phyloP scores from a whole-genome alignment of 176 grass and related monocot species.

The Eremochloa ophiuroides region DNA sequence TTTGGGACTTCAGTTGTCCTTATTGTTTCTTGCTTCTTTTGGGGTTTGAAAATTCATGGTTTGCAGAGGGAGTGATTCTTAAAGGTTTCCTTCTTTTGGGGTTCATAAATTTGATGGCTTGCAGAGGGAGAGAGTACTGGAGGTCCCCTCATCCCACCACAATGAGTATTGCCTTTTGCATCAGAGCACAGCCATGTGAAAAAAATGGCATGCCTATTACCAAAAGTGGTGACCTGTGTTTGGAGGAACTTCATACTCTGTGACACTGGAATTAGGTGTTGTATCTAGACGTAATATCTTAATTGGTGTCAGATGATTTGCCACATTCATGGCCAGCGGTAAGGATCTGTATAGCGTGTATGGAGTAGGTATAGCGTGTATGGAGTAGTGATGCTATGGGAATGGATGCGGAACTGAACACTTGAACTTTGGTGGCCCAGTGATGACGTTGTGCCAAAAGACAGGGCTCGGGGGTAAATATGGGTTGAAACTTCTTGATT shows the following conservation, averaged over 20 bases:
- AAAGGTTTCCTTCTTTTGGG: background rate
- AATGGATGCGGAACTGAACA: background rate
- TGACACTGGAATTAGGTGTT: background rate
- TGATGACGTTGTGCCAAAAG: background rate
- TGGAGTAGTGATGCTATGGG: background rate
- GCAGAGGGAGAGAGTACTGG: background rate
- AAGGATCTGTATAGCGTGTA: background rate
- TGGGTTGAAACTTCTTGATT: background rate
- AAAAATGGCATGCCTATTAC: background rate
- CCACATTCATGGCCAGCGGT: background rate
- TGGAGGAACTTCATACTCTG: background rate
- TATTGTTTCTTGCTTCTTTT: background rate
- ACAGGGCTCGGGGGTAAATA: background rate
- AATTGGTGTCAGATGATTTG: constrained; percentile 11
- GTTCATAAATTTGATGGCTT: background rate
- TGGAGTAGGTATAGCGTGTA: background rate
- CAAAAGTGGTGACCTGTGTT: background rate
- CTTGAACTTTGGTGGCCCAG: background rate
- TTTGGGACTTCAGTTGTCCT: background rate
- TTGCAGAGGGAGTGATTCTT: background rate
- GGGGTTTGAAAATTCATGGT: background rate
- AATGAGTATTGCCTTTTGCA: background rate
- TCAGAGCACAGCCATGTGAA: background rate
- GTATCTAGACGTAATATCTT: constrained; percentile 6
- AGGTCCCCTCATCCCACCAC: background rate